A percentile compares a stretch with the other conserved stretches of the same genome.
These are phyloP conservation scores for Suillus paluster DNA, from an alignment of 768 basidiomycete genomes.

Conservation along the genomic window DNA sequence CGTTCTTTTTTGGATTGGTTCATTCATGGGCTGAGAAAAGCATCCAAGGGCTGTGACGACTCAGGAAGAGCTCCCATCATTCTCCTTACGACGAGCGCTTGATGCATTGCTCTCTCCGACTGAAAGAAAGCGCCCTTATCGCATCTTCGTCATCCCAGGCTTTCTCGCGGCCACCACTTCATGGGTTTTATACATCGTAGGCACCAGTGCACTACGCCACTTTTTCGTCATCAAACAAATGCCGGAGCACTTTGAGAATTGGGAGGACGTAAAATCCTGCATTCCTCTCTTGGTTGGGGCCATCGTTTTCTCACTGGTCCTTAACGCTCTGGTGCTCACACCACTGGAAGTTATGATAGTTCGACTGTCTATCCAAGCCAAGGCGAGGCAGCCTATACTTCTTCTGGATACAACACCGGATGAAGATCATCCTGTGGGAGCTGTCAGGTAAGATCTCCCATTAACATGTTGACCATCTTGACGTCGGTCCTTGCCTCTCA, in stretches of 20 bases:
- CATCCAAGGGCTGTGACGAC: background rate
- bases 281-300: constrained; percentile 19
- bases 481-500: background rate
- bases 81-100: background rate
- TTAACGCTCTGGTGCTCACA: constrained; percentile 16
- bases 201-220: background rate
- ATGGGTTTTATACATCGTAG: constrained; percentile 2
- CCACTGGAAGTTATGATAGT: constrained; percentile 32
- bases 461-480: background rate
- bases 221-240: background rate
- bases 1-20: background rate
- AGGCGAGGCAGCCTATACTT: background rate
- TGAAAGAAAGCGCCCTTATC: constrained; percentile 3
- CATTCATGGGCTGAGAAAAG: constrained; percentile 1
- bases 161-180: background rate
- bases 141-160: constrained; percentile 3
- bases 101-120: constrained; percentile 1
- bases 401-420: background rate
- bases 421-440: background rate
- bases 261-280: constrained; percentile 4
- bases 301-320: background rate
- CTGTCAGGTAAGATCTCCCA: background rate
- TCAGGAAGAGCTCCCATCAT: background rate
- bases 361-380: background rate
- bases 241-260: background rate